phyloP scores from a whole-genome alignment of 805 yeast species.

The Pichia ethanolica region DNA sequence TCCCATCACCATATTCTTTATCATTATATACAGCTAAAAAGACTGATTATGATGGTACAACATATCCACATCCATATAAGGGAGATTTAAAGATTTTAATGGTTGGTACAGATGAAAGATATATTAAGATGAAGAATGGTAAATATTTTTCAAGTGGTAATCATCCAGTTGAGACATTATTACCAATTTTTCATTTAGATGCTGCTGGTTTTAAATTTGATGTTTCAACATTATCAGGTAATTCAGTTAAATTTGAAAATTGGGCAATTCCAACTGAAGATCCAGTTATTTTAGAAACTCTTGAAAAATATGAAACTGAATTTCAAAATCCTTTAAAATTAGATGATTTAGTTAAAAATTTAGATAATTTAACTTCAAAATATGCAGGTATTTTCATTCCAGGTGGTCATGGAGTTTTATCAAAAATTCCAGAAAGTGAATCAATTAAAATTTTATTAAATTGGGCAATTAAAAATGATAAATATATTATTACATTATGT shows the following conservation, averaged over 20 bases:
- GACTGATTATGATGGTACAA: constrained; percentile 10
- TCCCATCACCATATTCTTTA: constrained; percentile 11
- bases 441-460: constrained; percentile 3
- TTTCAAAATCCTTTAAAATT: constrained; percentile 1
- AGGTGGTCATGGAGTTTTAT: constrained; percentile 10
- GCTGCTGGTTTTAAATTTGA: constrained; percentile 9
- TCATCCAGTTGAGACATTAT: constrained; percentile 9
- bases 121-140: constrained; percentile 5
- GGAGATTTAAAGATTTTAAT: constrained; percentile 3
- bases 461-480: constrained; percentile 7
- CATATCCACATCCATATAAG: constrained; percentile 3
- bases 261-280: constrained; percentile 12
- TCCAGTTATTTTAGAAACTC: constrained; percentile 4
- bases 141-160: constrained; percentile 9
- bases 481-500: constrained; percentile 7
- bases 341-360: constrained; percentile 1
- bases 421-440: constrained; percentile 6
- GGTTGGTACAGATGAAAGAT: constrained; percentile 9
- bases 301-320: background rate
- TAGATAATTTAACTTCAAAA: background rate
- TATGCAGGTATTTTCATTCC: constrained; percentile 11
- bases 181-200: constrained; percentile 10
- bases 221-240: constrained; percentile 9
- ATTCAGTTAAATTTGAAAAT: constrained; percentile 8
- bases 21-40: constrained; percentile 5